Conservation (phyloP, 345 rosid species). For the Aquilaria malaccensis region DNA sequence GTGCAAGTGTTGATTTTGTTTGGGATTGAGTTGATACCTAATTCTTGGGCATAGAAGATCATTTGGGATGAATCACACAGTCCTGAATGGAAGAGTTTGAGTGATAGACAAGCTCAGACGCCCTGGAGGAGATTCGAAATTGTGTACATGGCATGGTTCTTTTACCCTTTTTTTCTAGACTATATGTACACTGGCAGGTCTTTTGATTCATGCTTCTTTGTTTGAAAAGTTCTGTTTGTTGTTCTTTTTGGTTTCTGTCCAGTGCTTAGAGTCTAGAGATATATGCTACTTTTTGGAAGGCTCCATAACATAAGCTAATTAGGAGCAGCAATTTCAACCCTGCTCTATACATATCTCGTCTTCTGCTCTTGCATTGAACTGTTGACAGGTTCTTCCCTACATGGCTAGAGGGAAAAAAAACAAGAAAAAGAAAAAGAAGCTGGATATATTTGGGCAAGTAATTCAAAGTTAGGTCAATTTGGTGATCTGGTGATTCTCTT, state of each 20-base stretch:
- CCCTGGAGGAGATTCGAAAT: slow-evolving; percentile 11
- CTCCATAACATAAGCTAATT: slow-evolving; percentile 24
- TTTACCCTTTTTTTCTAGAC: slow-evolving; percentile 29
- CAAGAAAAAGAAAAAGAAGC: slow-evolving; percentile 11
- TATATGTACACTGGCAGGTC: slow-evolving; percentile 34
- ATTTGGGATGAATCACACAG: slow-evolving; percentile 15
- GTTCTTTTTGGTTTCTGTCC: slow-evolving; percentile 28
- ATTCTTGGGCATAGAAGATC: background rate
- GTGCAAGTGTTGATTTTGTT: slow-evolving; percentile 9
- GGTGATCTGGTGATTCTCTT: background rate
- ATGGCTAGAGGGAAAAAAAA: background rate
- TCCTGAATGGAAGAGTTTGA: slow-evolving; percentile 8
- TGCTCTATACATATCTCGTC: slow-evolving; percentile 21
- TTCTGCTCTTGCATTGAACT: slow-evolving; percentile 30
- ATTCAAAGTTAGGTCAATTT: slow-evolving; percentile 6
- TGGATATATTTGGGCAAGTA: slow-evolving; percentile 7
- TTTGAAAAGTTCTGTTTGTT: slow-evolving; percentile 17
- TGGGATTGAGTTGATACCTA: slow-evolving; percentile 8
- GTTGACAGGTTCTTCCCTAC: too few species aligned
- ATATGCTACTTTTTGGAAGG: slow-evolving; percentile 31
- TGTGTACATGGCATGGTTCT: slow-evolving; percentile 15
- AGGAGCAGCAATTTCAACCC: slow-evolving; percentile 14
- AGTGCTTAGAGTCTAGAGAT: slow-evolving; percentile 27
- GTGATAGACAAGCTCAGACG: slow-evolving; percentile 20
- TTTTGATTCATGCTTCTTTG: slow-evolving; percentile 45